Evolutionary conservation across 78 protist species (phyloP).

Genomic region (Bodo saltans): DNA sequence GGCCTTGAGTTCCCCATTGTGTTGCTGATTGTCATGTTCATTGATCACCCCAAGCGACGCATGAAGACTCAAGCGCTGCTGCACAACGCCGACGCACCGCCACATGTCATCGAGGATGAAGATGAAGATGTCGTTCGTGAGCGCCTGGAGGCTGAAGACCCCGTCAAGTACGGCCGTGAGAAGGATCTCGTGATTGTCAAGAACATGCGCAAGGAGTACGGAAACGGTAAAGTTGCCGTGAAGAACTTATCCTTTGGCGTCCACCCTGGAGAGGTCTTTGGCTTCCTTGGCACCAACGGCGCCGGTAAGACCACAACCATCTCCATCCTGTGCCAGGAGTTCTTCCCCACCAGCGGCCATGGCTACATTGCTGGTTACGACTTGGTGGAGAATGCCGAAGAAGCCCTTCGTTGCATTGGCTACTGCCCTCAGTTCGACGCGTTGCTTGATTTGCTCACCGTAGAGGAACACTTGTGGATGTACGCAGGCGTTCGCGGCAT

Average conservation of each 20-base stretch:
- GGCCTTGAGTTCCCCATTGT: background rate
- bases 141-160: no score
- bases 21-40: background rate
- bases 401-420: conserved; percentile 47
- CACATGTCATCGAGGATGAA: no score
- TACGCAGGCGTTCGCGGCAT: conserved; percentile 26
- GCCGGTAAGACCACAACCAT: conserved; percentile 67
- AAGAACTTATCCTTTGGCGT: conserved; percentile 22
- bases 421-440: conserved; percentile 71
- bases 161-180: background rate
- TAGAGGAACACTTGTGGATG: conserved; percentile 50
- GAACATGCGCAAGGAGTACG: conserved; percentile 14
- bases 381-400: background rate
- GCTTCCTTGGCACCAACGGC: conserved; percentile 65
- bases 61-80: no score
- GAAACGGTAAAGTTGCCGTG: conserved; percentile 20
- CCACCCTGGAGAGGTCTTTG: conserved; percentile 46
- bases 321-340: conserved; percentile 45
- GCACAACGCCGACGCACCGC: no score
- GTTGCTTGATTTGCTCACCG: conserved; percentile 42
- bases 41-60: no score
- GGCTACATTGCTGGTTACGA: conserved; percentile 13
- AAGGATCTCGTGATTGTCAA: conserved; percentile 10
- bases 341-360: conserved; percentile 45
- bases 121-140: no score